Evolutionary conservation across 1,284 basidiomycete genomes (phyloP), one percentile per base, ranked within the genome.

Genomic region (Abortiporus biennis): DNA sequence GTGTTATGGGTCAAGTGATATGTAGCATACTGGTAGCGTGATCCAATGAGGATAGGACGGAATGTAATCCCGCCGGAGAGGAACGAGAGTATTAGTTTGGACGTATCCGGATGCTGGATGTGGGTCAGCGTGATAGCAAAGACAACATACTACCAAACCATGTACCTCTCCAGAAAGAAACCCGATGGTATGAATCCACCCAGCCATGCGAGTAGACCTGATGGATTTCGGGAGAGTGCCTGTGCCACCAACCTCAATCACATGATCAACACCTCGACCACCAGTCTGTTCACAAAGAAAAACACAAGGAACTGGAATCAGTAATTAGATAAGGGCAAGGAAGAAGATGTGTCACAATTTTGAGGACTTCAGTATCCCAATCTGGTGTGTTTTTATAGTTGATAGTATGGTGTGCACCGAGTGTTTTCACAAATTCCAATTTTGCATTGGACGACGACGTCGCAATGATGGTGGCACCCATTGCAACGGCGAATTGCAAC

Each of bases 401-500:
- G 41, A 68, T 53, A 25, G 54, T 45, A 42, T 62, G 54, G 31
- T 59, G 57, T 3, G 54, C 59, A 4, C 59, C 62, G 16, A 64
- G 53, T 25, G 43, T 35, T 45, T 52, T 53, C 4, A 56, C 57
- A 20, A 47, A 31, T 23, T 55, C 47, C 20, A 63, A 59, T 55
- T 71, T 71, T 24, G 62, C 60, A 49, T 69, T 62, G 5, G 59
- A 62, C 5, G 65, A 67, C 0, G 65, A 67, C 3, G 68, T 70
- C 37, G 61, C 58, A 54, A 70, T 64, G 30, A 63, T 63, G n/a
- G 53, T 56, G 13, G 63, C 63, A 5, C 67, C 67, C 0, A 61
- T 56, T 1, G 62, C 61, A 25, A 58, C 54, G 4, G 65, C 67
- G 40, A 71, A 48, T 52, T 69, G 67, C 12, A 58, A 40, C 6